Evolutionary conservation across 805 yeast species (phyloP).

Genomic region (Saturnispora besseyi): DNA sequence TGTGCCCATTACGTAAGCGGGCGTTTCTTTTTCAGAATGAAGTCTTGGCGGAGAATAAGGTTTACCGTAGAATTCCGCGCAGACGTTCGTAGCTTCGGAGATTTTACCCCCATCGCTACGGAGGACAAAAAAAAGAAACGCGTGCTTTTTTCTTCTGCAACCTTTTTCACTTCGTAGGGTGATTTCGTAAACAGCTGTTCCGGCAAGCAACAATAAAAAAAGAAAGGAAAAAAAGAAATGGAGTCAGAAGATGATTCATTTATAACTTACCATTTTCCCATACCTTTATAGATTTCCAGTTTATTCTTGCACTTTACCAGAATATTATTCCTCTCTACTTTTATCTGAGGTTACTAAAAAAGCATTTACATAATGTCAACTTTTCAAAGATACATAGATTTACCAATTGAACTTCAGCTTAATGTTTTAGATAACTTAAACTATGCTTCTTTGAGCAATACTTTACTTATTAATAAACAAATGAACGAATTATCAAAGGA

Average conservation of each 20-base stretch:
- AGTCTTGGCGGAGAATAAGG: too few relatives aligned
- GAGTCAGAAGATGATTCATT: constrained; percentile 1
- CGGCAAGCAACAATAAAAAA: not conserved
- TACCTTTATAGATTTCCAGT: not conserved
- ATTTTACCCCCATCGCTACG: too few relatives aligned
- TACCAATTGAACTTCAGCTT: not conserved
- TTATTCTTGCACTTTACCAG: too few relatives aligned
- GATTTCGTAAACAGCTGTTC: not conserved
- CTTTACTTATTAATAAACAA: not conserved
- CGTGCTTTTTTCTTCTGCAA: too few relatives aligned
- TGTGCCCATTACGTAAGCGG: too few relatives aligned
- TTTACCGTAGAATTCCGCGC: too few relatives aligned
- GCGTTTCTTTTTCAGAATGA: too few relatives aligned
- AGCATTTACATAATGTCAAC: not conserved
- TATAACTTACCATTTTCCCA: not conserved
- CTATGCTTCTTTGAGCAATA: not conserved
- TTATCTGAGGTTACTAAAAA: not conserved
- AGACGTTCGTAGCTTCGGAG: too few relatives aligned
- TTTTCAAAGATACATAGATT: not conserved
- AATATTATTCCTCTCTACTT: not conserved
- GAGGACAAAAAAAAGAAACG: too few relatives aligned
- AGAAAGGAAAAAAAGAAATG: not conserved
- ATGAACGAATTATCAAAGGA: not conserved
- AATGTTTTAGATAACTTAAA: not conserved
- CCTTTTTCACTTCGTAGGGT: too few relatives aligned